A percentile compares a stretch with the other conserved stretches of the same genome.
Conservation (phyloP, 2,329 filamentous ascomycete genomes). For the Pseudogymnoascus sp. region DNA sequence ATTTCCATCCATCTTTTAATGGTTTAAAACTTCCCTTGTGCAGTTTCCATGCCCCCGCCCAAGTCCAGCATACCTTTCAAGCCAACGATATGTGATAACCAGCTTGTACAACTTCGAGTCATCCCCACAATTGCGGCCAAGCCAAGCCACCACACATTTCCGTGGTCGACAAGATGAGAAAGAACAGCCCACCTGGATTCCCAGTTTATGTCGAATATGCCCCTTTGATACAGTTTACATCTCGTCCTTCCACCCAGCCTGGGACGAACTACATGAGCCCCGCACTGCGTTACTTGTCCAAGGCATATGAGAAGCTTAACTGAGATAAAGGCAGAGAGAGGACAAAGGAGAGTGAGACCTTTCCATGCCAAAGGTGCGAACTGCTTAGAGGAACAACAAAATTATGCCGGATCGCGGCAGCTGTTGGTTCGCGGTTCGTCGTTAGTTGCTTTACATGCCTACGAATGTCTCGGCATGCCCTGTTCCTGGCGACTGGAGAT, state of each 20-base stretch:
- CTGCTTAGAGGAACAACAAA: too few relatives aligned
- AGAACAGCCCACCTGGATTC: neutral
- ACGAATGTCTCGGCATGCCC: neutral
- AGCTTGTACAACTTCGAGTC: neutral
- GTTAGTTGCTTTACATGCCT: neutral
- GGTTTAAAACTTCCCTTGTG: neutral
- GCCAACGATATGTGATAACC: neutral
- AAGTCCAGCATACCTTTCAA: neutral
- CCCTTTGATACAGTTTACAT: neutral
- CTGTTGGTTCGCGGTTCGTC: too few relatives aligned
- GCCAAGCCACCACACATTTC: neutral
- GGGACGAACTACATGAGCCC: neutral
- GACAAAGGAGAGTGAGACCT: neutral
- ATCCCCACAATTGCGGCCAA: neutral
- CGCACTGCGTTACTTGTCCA: neutral
- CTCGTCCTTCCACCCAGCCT: neutral
- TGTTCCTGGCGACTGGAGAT: neutral
- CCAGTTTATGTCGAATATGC: neutral
- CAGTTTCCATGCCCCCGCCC: neutral
- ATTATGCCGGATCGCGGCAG: neutral
- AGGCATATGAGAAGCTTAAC: neutral
- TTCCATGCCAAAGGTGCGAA: neutral
- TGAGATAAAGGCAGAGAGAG: neutral
- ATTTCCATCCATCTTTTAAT: conserved; percentile 6
- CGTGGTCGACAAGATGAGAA: neutral